Evolutionary conservation across 257 asterid species (phyloP).

Genomic region (Henckelia pumila): DNA sequence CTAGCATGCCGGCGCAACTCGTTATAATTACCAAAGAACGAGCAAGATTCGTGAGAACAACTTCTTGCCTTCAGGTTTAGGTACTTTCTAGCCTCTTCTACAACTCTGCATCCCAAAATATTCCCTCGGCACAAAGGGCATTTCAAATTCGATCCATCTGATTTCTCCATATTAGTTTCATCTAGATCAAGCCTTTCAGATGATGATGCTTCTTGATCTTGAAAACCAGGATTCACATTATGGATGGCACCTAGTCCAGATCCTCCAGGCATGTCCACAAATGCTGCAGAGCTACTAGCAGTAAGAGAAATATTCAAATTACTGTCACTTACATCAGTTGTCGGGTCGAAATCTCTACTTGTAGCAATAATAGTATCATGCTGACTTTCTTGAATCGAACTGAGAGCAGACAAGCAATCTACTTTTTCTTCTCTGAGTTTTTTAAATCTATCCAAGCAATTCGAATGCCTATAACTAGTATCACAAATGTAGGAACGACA

Average conservation of each 20-base stretch:
- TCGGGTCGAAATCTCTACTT: too few species aligned
- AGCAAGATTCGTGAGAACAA: slow-evolving; percentile 80
- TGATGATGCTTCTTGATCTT: too few species aligned
- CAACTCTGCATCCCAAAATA: slow-evolving; percentile 75
- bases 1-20: slow-evolving; percentile 62
- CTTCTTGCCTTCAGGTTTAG: slow-evolving; percentile 66
- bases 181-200: slow-evolving; percentile 25
- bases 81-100: slow-evolving; percentile 72
- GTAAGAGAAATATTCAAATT: too few species aligned
- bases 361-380: too few species aligned
- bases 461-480: slow-evolving; percentile 34
- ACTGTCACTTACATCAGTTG: too few species aligned
- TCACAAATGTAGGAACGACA: slow-evolving; percentile 89
- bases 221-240: too few species aligned
- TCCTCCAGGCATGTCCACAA: too few species aligned
- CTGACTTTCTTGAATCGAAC: too few species aligned
- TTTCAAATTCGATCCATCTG: slow-evolving; percentile 44
- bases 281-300: too few species aligned
- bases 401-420: slow-evolving; percentile 27
- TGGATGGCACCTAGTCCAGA: too few species aligned
- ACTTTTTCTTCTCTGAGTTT: slow-evolving; percentile 33
- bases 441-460: slow-evolving; percentile 16
- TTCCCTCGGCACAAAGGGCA: slow-evolving; percentile 91
- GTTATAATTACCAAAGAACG: slow-evolving; percentile 63
- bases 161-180: slow-evolving; percentile 32